phyloP scores from a whole-genome alignment of 2,329 filamentous ascomycete species.

The Chalaropsis thielavioides region DNA sequence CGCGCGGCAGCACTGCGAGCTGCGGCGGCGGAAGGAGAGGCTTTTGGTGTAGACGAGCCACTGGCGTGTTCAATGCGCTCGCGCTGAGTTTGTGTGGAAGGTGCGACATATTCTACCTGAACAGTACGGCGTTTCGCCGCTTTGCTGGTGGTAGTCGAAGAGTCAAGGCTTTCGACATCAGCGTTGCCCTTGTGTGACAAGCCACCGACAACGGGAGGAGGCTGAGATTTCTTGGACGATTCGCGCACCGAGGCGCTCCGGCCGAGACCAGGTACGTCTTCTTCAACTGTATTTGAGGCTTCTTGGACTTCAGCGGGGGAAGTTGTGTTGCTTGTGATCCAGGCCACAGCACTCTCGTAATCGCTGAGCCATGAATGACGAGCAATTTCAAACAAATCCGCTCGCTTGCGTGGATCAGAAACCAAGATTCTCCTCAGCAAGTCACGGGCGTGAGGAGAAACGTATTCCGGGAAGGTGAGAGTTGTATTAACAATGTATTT shows the following conservation, averaged over 20 bases:
- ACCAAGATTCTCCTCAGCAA: slow-evolving; percentile 85
- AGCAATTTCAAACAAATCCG: slow-evolving; percentile 92
- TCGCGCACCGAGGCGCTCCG: slow-evolving; percentile 89
- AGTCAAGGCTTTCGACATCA: slow-evolving; percentile 46
- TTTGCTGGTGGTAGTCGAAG: slow-evolving; percentile 40
- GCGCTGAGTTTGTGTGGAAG: slow-evolving; percentile 69
- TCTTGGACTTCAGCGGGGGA: slow-evolving; percentile 74
- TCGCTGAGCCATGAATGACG: slow-evolving; percentile 97
- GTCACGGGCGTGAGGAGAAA: slow-evolving; percentile 90
- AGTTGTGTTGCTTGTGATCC: slow-evolving; percentile 92
- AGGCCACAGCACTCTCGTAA: slow-evolving; percentile 89
- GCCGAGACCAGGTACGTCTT: slow-evolving; percentile 46
- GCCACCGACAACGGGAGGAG: slow-evolving; percentile 40
- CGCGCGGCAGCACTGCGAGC: slow-evolving; percentile 32
- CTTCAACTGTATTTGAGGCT: slow-evolving; percentile 49
- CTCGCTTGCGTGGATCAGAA: slow-evolving; percentile 84
- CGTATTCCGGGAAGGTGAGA: slow-evolving; percentile 95
- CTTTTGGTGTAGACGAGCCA: slow-evolving; percentile 21
- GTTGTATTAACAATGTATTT: slow-evolving; percentile 98
- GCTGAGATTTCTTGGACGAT: slow-evolving; percentile 47
- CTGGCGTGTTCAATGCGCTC: slow-evolving; percentile 31
- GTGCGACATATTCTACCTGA: slow-evolving; percentile 94
- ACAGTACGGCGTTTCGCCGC: slow-evolving; percentile 89
- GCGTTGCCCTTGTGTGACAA: slow-evolving; percentile 58
- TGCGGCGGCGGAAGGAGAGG: slow-evolving; percentile 38